Base-by-base conservation (phyloP, 2,329 filamentous ascomycete species). In the Trichoderma sp. region DNA sequence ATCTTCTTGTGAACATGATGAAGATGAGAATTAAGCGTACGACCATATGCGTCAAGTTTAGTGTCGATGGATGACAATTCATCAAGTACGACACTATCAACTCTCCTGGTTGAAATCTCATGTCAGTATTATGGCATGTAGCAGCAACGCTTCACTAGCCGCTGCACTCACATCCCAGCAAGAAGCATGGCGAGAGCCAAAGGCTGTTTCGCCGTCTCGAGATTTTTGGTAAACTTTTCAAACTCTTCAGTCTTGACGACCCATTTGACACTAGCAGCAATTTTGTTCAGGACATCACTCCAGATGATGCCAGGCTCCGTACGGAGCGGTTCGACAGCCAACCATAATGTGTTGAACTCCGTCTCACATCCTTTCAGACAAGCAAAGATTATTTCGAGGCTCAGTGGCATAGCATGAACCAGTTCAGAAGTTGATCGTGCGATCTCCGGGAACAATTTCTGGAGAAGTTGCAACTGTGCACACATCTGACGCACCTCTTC, bases 131-230 rank as follows among this genome's bases (percentile, higher is more conserved):
- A 53, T 24, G 3, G 11, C n/a, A 1, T 4, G 47, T 24, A 53
- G 1, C 11, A 14, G 1, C 36, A 39, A 1, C 36, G 0, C 39
- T n/a, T 43, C 3, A 3, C 39, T 7, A 1, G 1, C 15, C 39
- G 39, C 3, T 2, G 39, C 21, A 53, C 47, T 53, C 47, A 24
- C 47, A 53, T 14, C 7, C 47, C 47, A 53, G 47, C 47, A 53
- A 53, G 47, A 53, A 53, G 11, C 47, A 53, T 14, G 47, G 47
- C 21, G 11, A 53, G 47, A 24, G 5, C 21, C 21, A 53, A 24
- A 0, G 47, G 24, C 21, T 53, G 47, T 11, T 53, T 53, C n/a
- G 21, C 47, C 21, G 5, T 53, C 21, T 53, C 47, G 21, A 53
- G 47, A 53, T 14, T 24, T 14, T 12, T 24, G 1, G 21, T 24